These are phyloP conservation scores for Macroventuria anomochaeta DNA, from an alignment of 2,329 filamentous ascomycete species.

Conservation along the genomic window DNA sequence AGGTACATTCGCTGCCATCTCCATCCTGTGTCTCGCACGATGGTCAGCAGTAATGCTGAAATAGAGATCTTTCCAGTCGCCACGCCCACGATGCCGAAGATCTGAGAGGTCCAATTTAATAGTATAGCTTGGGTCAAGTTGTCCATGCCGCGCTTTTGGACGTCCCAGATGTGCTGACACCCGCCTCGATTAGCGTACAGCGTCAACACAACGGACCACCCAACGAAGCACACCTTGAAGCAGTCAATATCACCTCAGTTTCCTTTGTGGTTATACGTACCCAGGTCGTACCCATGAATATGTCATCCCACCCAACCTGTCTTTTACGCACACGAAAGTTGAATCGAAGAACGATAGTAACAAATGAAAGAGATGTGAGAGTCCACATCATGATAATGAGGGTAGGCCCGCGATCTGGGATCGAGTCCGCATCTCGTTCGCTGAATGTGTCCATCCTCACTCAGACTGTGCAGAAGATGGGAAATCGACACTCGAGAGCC, in stretches of 20 bases:
- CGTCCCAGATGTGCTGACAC: conserved; percentile 14
- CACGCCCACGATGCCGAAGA: conserved; percentile 9
- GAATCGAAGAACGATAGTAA: conserved; percentile 1
- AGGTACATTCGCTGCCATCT: conserved; percentile 10
- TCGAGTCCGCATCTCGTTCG: background rate
- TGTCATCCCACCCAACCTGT: conserved; percentile 6
- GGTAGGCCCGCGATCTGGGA: conserved; percentile 8
- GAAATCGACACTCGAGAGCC: background rate
- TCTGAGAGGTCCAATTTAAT: conserved; percentile 7
- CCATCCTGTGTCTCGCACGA: conserved; percentile 7
- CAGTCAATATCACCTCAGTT: too few species aligned
- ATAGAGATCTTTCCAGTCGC: conserved; percentile 7
- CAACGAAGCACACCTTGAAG: conserved; percentile 4
- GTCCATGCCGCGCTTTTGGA: conserved; percentile 2
- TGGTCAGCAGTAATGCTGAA: background rate
- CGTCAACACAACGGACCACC: conserved; percentile 4
- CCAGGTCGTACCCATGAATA: conserved; percentile 7
- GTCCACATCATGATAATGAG: conserved; percentile 11
- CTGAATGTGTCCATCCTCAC: background rate
- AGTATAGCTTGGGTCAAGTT: conserved; percentile 1
- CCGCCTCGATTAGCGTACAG: conserved; percentile 12
- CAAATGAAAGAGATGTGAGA: background rate
- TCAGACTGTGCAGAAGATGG: background rate
- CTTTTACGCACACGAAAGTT: background rate
- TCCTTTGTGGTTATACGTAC: background rate